Conservation (phyloP, 2,329 filamentous ascomycete species). For the Aspergillus luchuensis region DNA sequence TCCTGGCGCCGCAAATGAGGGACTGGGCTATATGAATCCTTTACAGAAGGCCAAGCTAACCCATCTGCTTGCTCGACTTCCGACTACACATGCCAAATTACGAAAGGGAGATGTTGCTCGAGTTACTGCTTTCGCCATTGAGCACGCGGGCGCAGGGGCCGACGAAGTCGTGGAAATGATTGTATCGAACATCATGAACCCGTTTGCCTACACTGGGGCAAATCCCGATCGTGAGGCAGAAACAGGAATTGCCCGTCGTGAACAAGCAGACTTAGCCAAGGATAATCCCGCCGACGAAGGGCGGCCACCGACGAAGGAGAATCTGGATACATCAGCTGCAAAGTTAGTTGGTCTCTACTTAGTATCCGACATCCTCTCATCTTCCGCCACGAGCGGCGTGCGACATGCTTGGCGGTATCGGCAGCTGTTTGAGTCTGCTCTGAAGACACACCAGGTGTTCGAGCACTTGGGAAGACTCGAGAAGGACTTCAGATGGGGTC, state of each 20-base stretch:
- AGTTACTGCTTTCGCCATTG: constrained; percentile 84
- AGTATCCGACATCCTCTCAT: constrained; percentile 76
- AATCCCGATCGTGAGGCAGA: constrained; percentile 57
- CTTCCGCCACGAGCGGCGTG: constrained; percentile 72
- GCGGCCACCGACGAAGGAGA: constrained; percentile 41
- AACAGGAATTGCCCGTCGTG: constrained; percentile 31
- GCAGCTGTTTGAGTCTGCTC: constrained; percentile 72
- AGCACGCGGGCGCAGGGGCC: constrained; percentile 78
- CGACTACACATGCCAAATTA: constrained; percentile 71
- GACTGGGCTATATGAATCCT: constrained; percentile 73
- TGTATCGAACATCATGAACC: constrained; percentile 75
- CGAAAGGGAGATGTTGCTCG: constrained; percentile 84
- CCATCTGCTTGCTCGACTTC: constrained; percentile 80
- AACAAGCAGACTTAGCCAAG: constrained; percentile 34
- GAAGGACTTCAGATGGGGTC: constrained; percentile 74
- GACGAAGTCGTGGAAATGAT: constrained; percentile 92
- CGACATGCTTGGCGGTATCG: constrained; percentile 86
- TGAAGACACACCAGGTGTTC: constrained; percentile 70
- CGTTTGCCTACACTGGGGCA: constrained; percentile 71
- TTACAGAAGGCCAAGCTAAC: constrained; percentile 81
- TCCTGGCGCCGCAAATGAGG: constrained; percentile 40
- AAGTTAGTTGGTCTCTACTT: constrained; percentile 82
- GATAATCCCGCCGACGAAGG: constrained; percentile 43
- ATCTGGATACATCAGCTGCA: constrained; percentile 68
- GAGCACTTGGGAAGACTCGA: constrained; percentile 73